These are phyloP conservation scores for Ophiosphaerella korrae DNA, from an alignment of 2,329 filamentous ascomycete species.

Conservation along the genomic window DNA sequence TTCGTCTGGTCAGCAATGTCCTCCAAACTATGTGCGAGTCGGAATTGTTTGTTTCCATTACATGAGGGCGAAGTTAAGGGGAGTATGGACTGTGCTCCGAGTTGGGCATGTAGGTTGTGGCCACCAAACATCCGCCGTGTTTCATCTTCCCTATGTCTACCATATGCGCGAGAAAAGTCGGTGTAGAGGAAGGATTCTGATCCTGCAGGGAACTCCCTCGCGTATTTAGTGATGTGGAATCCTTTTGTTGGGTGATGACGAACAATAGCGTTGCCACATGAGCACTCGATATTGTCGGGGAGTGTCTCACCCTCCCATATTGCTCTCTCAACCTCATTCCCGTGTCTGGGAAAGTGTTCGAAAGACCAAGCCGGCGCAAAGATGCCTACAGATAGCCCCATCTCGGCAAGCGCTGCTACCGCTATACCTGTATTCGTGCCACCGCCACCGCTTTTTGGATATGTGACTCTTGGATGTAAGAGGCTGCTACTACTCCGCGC, in stretches of 20 bases:
- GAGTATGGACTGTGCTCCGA: conserved; percentile 43
- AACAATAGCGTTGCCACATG: conserved; percentile 33
- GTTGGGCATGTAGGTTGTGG: conserved; percentile 30
- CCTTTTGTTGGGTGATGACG: conserved; percentile 30
- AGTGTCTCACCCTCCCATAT: conserved; percentile 45
- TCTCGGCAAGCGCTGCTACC: conserved; percentile 43
- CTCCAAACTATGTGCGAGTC: conserved; percentile 23
- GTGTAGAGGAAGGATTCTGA: conserved; percentile 48
- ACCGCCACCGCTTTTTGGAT: conserved; percentile 46
- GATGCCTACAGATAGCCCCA: conserved; percentile 47
- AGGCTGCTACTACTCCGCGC: conserved; percentile 48
- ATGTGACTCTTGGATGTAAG: conserved; percentile 43
- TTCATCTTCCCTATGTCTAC: conserved; percentile 15
- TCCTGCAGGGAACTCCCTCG: conserved; percentile 38
- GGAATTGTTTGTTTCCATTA: not conserved
- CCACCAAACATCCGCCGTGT: conserved; percentile 17
- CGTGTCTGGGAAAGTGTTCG: conserved; percentile 48
- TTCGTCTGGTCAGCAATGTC: conserved; percentile 5
- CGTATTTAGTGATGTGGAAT: conserved; percentile 32
- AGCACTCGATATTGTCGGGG: conserved; percentile 34
- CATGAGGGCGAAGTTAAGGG: conserved; percentile 18
- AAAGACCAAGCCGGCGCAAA: conserved; percentile 56
- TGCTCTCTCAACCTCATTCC: conserved; percentile 32
- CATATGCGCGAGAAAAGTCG: conserved; percentile 44
- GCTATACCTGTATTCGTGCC: conserved; percentile 51